Percentiles rank a stretch among this genome's conserved stretches.
Conservation (phyloP, 345 rosid genomes). For the Eutrema heterophyllum region DNA sequence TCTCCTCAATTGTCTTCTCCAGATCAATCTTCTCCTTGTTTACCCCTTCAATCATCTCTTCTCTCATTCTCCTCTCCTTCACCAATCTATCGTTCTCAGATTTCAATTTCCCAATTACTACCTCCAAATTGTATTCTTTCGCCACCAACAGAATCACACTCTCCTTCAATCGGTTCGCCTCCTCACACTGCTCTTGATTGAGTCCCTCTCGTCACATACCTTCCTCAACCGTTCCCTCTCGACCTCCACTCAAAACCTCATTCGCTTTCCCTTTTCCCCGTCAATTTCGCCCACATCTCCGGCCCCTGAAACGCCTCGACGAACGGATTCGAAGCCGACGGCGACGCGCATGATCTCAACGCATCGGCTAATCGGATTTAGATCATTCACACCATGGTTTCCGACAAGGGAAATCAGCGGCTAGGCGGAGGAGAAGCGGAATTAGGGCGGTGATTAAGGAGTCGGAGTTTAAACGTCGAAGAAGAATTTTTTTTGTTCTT, state of each 20-base stretch:
- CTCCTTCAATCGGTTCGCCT: conserved; percentile 31
- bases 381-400: too few relatives aligned
- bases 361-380: too few relatives aligned
- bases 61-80: conserved; percentile 33
- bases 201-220: conserved; percentile 46
- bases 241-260: conserved; percentile 30
- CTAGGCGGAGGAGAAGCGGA: too few relatives aligned
- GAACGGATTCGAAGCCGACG: too few relatives aligned
- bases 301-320: too few relatives aligned
- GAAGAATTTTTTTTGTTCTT: too few relatives aligned
- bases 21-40: conserved; percentile 31
- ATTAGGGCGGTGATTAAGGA: too few relatives aligned
- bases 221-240: conserved; percentile 28
- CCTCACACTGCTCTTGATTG: conserved; percentile 32
- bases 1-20: conserved; percentile 33
- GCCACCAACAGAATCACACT: conserved; percentile 39
- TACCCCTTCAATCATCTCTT: conserved; percentile 15
- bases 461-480: too few relatives aligned
- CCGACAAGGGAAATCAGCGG: too few relatives aligned
- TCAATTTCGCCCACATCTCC: too few relatives aligned
- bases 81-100: conserved; percentile 28
- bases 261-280: conserved; percentile 26
- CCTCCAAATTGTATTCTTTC: conserved; percentile 23
- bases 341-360: too few relatives aligned
- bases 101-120: conserved; percentile 32